Base-by-base conservation (phyloP, 2,329 filamentous ascomycete species). In the Fusarium liriodendri region DNA sequence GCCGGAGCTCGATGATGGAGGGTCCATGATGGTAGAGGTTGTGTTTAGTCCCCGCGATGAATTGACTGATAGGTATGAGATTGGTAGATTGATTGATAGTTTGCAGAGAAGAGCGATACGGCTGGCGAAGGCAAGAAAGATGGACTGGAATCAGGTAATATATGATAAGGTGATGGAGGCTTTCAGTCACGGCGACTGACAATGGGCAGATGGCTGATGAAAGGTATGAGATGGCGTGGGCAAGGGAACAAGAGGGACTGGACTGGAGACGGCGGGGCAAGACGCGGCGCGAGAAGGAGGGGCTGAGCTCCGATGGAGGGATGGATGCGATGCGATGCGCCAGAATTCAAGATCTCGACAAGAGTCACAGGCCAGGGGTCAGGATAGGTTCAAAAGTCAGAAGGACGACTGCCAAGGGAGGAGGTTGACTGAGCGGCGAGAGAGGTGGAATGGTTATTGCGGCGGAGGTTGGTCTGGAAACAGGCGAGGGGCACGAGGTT, bases 401-500 rank as follows among this genome's bases (percentile, higher is more conserved):
- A 72, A 59, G 64, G 42, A 45, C 54, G 60, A 52, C 68, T 45
- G 69, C 62, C 65, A 72, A 74, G 71, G 66, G 45, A 27, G 33
- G 64, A 37, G n/a, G 37, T 63, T 72, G 64, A 60, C 32, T 62
- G 60, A 57, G 62, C 37, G 50, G 61, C 61, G 72, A 54, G 67
- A 62, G 69, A 73, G 62, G 72, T 74, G 69, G 72, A 75, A 74
- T 74, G 69, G 66, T 75, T 72, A 38, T 40, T 69, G 62, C 60
- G 38, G 62, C 60, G 55, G 60, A 75, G 50, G 72, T 72, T 75
- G 72, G 64, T 75, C 72, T 74, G 55, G 68, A 66, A 67, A 66
- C 45, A 67, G 67, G 68, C 40, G 72, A 75, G 72, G 72, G 72
- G 69, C 71, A 75, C 69, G 72, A 74, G 71, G 72, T 75, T 64